Base-by-base conservation (phyloP, 2,329 filamentous ascomycete species). In the Fusarium xylarioides region DNA sequence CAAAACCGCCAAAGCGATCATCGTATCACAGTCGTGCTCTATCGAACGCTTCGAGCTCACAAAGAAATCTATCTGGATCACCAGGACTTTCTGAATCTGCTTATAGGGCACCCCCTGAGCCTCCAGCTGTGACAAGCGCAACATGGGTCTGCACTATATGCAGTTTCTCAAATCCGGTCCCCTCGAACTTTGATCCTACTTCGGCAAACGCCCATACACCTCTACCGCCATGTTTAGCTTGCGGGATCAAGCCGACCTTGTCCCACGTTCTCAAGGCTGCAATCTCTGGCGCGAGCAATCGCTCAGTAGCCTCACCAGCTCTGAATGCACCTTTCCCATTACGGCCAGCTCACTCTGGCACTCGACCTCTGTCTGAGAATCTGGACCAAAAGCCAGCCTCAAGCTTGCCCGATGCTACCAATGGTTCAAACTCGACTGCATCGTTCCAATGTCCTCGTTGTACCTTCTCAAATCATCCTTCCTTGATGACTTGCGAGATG, bases 61-160 rank as follows among this genome's bases (percentile, higher is more conserved):
- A 86, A 4, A 83, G 87, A 62, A 86, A 82, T 65, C 80, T 82
- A 61, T 81, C 84, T 14, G 80, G 85, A 5, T 86, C 88, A 11
- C 85, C 89, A 12, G 80, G 85, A 15, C 81, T 84, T 43, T 74
- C 82, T 30, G 84, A 86, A 40, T 83, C 82, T 47, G 80, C 82
- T 6, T 83, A 85, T 69, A 81, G 86, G 28, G 76, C 78, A 23
- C 79, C 80, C 11, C 54, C 78, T 19, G 80, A 81, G 49, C 84
- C 88, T 37, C 76, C 85, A 3, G 82, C 87, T 19, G 80, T 85
- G 19, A 88, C 86, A 73, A 89, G 86, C 67, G 94, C 93, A 11
- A 98, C 95, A 8, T 98, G 95, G 95, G 91, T 98, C 26, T 98
- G 95, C 83, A 92, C 93, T 4, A 98, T 98, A 78, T 98, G 95